These are phyloP conservation scores for Ceratobasidium sp. DNA, from an alignment of 1,284 basidiomycete genomes.

Conservation along the genomic window DNA sequence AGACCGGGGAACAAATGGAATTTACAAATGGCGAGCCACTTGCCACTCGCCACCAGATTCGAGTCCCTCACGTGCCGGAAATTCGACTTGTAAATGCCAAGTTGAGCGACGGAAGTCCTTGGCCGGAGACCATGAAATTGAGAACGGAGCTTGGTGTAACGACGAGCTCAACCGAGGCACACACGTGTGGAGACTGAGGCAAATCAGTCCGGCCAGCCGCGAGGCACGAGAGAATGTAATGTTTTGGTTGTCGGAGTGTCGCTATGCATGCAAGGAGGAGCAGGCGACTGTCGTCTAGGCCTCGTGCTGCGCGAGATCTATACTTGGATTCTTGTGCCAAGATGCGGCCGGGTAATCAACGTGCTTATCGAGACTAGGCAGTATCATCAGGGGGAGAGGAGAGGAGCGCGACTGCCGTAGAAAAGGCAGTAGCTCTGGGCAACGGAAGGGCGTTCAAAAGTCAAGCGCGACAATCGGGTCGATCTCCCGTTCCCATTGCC, in stretches of 20 bases:
- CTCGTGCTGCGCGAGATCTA: neutral
- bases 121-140: neutral
- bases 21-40: neutral
- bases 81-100: neutral
- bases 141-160: neutral
- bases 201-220: neutral
- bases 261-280: constrained; percentile 1
- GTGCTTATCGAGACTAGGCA: neutral
- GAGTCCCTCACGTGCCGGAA: neutral
- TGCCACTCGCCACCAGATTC: neutral
- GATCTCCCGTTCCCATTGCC: constrained; percentile 4
- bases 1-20: too few species aligned
- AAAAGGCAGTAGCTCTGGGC: neutral
- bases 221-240: neutral
- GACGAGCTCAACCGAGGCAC: neutral
- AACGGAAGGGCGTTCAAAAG: constrained; percentile 9
- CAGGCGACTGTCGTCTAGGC: constrained; percentile 7
- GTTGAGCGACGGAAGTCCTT: neutral
- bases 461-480: neutral
- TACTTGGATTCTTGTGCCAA: constrained; percentile 21
- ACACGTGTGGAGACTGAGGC: neutral
- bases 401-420: constrained; percentile 24
- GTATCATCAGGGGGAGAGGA: neutral
- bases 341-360: neutral
- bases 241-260: neutral